Evolutionary conservation across 2,329 filamentous ascomycete species (phyloP), one percentile per base, ranked within the genome.

Genomic region (Epicoccum sorghinum): DNA sequence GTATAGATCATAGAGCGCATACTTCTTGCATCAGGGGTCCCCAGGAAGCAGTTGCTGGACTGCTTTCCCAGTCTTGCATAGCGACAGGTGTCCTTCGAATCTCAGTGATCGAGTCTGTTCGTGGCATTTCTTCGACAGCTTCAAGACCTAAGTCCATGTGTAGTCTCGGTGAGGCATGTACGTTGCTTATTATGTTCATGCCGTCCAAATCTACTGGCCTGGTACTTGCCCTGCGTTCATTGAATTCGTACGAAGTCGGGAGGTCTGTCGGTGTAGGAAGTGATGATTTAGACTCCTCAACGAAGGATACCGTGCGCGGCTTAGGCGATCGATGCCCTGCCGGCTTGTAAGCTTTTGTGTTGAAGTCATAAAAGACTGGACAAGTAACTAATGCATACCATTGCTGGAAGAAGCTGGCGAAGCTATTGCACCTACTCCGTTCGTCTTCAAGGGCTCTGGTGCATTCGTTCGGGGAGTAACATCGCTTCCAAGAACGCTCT

Each of bases 1-100:
- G 42, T 1, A 14, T 24, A 12, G 13, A 36, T 29, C 27, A 45
- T n/a, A 41, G 2, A 9, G 24, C 33, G 22, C 23, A 41, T 56
- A 65, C 65, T 55, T 67, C 71, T 48, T 61, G 50, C 55, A 74
- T 65, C 48, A 70, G 57, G 3, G 70, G 66, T 7, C 64, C 66
- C 55, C 68, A 73, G 7, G 57, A 59, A 4, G 69, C 64, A 1
- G 66, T 68, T 24, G 52, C 57, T 33, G 62, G 58, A n/a, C 55
- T 60, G 10, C 54, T 48, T 8, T 47, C 52, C 57, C 60, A 61
- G 7, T 66, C 64, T 1, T 65, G 52, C 5, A 42, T 33, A 14
- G 58, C 57, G n/a, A 63, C 47, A 10, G 58, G 49, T n/a, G 22
- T 13, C 52, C 57, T 44, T 61, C 59, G 38, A 42, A 41, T 29